Evolutionary conservation across 495 filamentous ascomycete species (phyloP), one percentile per base, ranked within the genome.

Genomic region (Aspergillus taichungensis): DNA sequence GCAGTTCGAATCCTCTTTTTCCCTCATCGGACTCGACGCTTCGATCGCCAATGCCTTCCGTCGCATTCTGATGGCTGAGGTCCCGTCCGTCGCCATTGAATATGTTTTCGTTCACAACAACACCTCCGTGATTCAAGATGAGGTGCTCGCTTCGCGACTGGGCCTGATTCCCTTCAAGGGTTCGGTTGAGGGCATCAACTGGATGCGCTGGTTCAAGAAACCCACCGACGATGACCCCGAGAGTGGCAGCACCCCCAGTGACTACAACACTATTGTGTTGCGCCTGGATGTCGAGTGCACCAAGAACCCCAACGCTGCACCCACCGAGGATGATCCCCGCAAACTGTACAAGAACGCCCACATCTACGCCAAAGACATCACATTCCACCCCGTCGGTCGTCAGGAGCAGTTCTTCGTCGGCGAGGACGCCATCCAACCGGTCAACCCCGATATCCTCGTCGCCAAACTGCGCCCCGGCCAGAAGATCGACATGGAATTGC

Each of bases 41-140:
- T 77, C 85, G 43, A 83, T 99, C 58, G 89, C 94, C 52, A 99
- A 99, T 64, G 94, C 94, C 56, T 95, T 97, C 75, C 92, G 94
- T 52, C 87, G 94, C 37, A 97, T 99, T 56, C 76, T 97, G 48
- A 83, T 99, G 67, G 83, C 92, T 43, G 94, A 99, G 65, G 84
- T 99, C 32, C 89, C 91, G 13, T 88, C 85, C 3, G 74, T 99
- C 37, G 94, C 94, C 51, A 91, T 99, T 56, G 94, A 97, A 68
- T 76, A 73, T 34, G 87, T 94, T 59, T 97, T 83, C 69, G 77
- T 97, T 37, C 70, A 84, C 56, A 89, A 94, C 72, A 99, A 99
- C 71, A 97, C 90, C 44, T 92, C 86, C 8, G 84, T 99, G 13
- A 91, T 99, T 56, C 89, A 95, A 61, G 94, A 99, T 62, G 94